phyloP scores from a whole-genome alignment of 805 yeast genomes.

The Priceomyces medius region DNA sequence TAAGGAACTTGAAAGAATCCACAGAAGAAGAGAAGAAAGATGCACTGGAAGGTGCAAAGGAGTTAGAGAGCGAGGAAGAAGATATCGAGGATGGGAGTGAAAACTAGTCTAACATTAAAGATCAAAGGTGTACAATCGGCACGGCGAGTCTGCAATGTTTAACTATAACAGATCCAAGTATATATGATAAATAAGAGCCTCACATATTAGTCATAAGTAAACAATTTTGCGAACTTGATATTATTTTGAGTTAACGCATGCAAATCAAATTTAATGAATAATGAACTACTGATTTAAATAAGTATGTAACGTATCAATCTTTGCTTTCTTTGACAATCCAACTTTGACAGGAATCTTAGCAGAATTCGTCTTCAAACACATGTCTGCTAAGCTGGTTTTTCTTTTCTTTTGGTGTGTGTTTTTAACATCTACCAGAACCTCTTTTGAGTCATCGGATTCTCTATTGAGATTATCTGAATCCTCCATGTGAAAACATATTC shows the following conservation, averaged over 20 bases:
- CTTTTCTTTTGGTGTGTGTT: conserved; percentile 2
- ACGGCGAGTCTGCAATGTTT: too few relatives aligned
- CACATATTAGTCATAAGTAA: too few relatives aligned
- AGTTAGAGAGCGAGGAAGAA: conserved; percentile 69
- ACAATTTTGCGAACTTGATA: too few relatives aligned
- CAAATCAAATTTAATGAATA: neutral
- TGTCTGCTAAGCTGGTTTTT: conserved; percentile 14
- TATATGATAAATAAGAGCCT: too few relatives aligned
- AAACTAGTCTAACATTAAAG: neutral
- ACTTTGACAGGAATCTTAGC: conserved; percentile 16
- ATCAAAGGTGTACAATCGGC: too few relatives aligned
- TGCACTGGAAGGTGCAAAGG: neutral
- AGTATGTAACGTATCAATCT: conserved; percentile 25
- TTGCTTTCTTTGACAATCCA: conserved; percentile 24
- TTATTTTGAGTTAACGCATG: neutral
- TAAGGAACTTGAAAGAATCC: conserved; percentile 3
- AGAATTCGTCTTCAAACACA: conserved; percentile 14
- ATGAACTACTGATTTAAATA: conserved; percentile 10
- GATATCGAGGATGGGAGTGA: neutral
- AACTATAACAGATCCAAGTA: too few relatives aligned
- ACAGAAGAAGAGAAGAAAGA: conserved; percentile 24
- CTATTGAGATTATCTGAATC: too few relatives aligned
- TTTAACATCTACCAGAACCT: too few relatives aligned
- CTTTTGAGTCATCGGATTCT: neutral
- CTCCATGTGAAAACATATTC: too few relatives aligned